Base-by-base conservation (phyloP, 2,329 filamentous ascomycete genomes). In the Thielaviopsis ethacetica region DNA sequence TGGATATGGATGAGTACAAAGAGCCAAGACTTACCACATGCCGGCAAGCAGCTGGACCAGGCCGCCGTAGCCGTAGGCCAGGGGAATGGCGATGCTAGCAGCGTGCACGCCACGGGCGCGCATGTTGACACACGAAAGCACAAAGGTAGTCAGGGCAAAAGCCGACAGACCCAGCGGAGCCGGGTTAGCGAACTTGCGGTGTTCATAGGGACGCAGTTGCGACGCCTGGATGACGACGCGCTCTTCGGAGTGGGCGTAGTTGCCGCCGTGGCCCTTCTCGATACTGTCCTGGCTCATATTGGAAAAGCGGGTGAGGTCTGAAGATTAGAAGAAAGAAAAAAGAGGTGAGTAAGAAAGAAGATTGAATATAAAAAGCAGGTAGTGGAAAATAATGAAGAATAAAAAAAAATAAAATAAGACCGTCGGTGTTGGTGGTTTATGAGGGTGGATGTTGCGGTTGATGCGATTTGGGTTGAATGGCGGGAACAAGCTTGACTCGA, bases 111-210 rank as follows among this genome's bases (percentile, higher is more conserved):
- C 77, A 13, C 82, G 78, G 2, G 83, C 73, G 57, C 80, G 75
- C 70, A 88, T 76, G 73, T 91, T 91, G 72, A 91, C 76, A 65
- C 79, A 74, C 30, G 84, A 87, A 54, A 91, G 78, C 44, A 91
- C 81, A 69, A 91, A 91, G 13, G 87, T 91, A 58, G 87, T 91
- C 67, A 91, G 75, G 63, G 87, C 88, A 74, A 91, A 91, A 68
- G 85, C 87, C 62, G 76, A 80, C 54, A 91, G 80, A 63, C 88
- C 87, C 47, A 91, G 77, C 30, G 86, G 87, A 57, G 84, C 86
- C 4, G 87, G 87, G 72, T 91, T 91, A 73, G 79, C 87, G 70
- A 91, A 81, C 74, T 86, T 85, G 72, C 84, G 82, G 68, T 80
- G 77, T 71, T 81, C 79, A 57, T 74, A 73, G 9, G 82, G 74